These are phyloP conservation scores for Lathyrus oleraceus DNA, from an alignment of 306 rosid genomes.

Conservation along the genomic window DNA sequence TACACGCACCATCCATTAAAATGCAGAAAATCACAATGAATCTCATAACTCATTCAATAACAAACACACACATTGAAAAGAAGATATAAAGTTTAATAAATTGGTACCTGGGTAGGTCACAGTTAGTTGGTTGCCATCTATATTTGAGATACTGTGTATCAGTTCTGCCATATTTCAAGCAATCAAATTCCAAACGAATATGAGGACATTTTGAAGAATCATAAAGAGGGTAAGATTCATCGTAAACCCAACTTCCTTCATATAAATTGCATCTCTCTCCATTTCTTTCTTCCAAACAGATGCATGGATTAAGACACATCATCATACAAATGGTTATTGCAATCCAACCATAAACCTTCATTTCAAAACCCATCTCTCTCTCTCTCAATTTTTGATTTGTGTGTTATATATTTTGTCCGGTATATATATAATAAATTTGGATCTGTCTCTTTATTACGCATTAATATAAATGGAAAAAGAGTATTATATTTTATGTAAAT, in stretches of 20 bases:
- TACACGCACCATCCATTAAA: neutral
- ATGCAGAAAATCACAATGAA: neutral
- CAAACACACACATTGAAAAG: no score
- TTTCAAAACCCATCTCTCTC: slow-evolving; percentile 2
- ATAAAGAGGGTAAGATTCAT: slow-evolving; percentile 58
- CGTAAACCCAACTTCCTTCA: slow-evolving; percentile 60
- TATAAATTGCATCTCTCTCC: slow-evolving; percentile 45
- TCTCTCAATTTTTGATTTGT: neutral
- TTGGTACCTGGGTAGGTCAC: slow-evolving; percentile 57
- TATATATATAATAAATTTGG: no score
- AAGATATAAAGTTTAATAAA: neutral
- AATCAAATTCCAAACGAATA: slow-evolving; percentile 55
- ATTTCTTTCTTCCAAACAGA: neutral
- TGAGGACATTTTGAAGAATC: slow-evolving; percentile 54
- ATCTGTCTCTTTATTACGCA: no score
- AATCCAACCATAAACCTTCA: neutral
- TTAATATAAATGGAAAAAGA: no score
- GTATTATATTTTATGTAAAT: no score
- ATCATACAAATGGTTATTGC: neutral
- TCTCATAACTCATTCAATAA: no score
- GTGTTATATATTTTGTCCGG: neutral
- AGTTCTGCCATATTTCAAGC: slow-evolving; percentile 55
- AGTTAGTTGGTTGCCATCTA: slow-evolving; percentile 64
- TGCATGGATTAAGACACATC: neutral
- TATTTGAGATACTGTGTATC: slow-evolving; percentile 55